A percentile compares a stretch with the other conserved stretches of the same genome.
phyloP scores from a whole-genome alignment of 805 yeast genomes.

The Candida cerambycidarum region DNA sequence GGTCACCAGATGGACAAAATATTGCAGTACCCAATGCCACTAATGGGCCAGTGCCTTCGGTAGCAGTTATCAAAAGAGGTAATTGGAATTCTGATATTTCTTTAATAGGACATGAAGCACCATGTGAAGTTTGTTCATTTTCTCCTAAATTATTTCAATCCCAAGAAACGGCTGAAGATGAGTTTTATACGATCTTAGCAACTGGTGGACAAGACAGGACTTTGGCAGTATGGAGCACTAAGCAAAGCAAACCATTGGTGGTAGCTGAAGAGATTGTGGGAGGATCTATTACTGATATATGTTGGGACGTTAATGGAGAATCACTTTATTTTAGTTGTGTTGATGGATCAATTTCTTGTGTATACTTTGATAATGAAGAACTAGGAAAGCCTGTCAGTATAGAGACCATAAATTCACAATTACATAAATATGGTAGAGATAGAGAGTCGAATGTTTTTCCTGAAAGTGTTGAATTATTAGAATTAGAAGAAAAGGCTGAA shows the following conservation, averaged over 20 bases:
- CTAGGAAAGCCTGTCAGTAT: conserved; percentile 67
- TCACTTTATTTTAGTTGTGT: conserved; percentile 73
- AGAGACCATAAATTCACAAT: conserved; percentile 59
- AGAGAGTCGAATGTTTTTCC: conserved; percentile 83
- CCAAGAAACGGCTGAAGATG: conserved; percentile 21
- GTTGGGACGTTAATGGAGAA: conserved; percentile 85
- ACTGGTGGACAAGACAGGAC: conserved; percentile 95
- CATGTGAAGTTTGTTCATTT: conserved; percentile 77
- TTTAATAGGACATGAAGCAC: conserved; percentile 80
- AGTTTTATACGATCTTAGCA: conserved; percentile 72
- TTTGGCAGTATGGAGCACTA: conserved; percentile 85
- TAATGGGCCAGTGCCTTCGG: conserved; percentile 77
- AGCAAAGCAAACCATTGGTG: conserved; percentile 70
- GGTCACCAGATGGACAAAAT: conserved; percentile 91
- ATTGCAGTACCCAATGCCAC: conserved; percentile 85
- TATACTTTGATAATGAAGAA: conserved; percentile 63
- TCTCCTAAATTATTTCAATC: conserved; percentile 64
- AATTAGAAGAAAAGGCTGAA: conserved; percentile 66
- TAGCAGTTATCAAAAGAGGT: conserved; percentile 72
- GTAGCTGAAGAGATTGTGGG: conserved; percentile 74
- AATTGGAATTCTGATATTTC: conserved; percentile 76
- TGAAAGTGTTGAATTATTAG: conserved; percentile 78
- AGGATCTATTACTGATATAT: conserved; percentile 82
- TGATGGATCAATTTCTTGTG: conserved; percentile 77
- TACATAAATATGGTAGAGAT: conserved; percentile 85